Base-by-base conservation (phyloP, 306 rosid species). In the Urtica urens region DNA sequence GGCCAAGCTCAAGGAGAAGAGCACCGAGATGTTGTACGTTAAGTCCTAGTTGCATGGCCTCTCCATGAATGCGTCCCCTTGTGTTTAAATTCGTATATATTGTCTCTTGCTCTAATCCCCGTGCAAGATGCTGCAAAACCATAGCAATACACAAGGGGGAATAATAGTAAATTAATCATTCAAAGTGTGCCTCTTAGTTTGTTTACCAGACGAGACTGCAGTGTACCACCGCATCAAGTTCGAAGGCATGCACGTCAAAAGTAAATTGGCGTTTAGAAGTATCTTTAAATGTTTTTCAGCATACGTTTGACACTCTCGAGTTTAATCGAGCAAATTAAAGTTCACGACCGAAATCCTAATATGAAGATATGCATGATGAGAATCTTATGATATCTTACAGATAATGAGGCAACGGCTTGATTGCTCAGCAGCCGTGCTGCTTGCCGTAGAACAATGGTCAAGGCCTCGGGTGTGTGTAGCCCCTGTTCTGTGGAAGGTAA, bases 1-100 rank as follows among this genome's bases (percentile, higher is more conserved):
- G 99, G 57, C 96, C 96, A 66, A 92, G 93, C 86, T 92, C 99
- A 57, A 92, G 86, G 50, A 92, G 68, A 71, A 85, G 78, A 16
- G 96, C 71, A 7, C 99, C 99, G 61, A 92, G 70, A 62, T 92
- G 96, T 65, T 85, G 96, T 82, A 79, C 73, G 30, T 78, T 74
- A 75, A 92, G 60, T 42, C 94, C 99, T 37, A 78, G 62, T 57
- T 76, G 93, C 64, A 67, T 50, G 1, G 96, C 66, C 56, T 92
- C 96, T 39, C 82, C 61, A 70, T 85, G 94, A 64, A 92, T 73
- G 69, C 82, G 93, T 50, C 72, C 71, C 62, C 99, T 75, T 42
- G 63, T 41, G 37, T 46, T 52, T 23, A 63, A 60, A 69, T 85
- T 94, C 35, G 74, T 24, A 56, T 92, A 82, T 39, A 69, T 53